Evolutionary conservation across 169 alveolate species (phyloP), one percentile per base, ranked within the genome.

Genomic region (Eimeria nieschulzi): DNA sequence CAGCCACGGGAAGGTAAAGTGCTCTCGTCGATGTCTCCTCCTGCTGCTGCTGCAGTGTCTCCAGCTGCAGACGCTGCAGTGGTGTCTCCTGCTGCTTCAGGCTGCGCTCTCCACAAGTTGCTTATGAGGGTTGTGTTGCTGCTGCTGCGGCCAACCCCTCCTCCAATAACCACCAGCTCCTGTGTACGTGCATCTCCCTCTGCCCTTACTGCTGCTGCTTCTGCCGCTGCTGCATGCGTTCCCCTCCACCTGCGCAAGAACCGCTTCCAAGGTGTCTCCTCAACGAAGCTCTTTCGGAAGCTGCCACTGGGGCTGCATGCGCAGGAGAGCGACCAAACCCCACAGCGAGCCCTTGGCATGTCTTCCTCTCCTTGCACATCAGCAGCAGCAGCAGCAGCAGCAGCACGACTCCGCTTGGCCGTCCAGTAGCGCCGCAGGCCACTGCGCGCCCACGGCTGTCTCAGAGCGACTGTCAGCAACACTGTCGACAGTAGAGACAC

Each of bases 171-270:
- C 5, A 75, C 64, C 7, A 75, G 64, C 64, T 39, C 83, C 61
- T 75, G 83, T 21, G 83, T 75, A 6, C 83, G 83, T 26, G 83
- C 83, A 33, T 75, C 83, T 75, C 83, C 83, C 19, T 64, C 83
- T 75, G 83, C 83, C 2, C 64, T 0, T 21, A 75, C 39, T 39
- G 83, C 83, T 46, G 83, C 83, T 46, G 64, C 83, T 75, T 75
- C 83, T 46, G 83, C 76, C 17, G 76, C 76, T 66, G 76, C 83
- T 51, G 83, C 83, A 13, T 75, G 64, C 25, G 64, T 75, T 10
- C 83, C 83, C 23, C 39, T 75, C 83, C 83, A 75, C 15, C 83
- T 59, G 23, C 83, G 17, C 12, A 75, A 33, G 12, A 75, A 75
- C 9, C 83, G 66, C 66, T 19, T 59, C 83, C 83, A 75, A 9